A percentile compares a stretch with the other conserved stretches of the same genome.
phyloP scores from a whole-genome alignment of 2,329 filamentous ascomycete genomes.

The Apiospora kogelbergensis region DNA sequence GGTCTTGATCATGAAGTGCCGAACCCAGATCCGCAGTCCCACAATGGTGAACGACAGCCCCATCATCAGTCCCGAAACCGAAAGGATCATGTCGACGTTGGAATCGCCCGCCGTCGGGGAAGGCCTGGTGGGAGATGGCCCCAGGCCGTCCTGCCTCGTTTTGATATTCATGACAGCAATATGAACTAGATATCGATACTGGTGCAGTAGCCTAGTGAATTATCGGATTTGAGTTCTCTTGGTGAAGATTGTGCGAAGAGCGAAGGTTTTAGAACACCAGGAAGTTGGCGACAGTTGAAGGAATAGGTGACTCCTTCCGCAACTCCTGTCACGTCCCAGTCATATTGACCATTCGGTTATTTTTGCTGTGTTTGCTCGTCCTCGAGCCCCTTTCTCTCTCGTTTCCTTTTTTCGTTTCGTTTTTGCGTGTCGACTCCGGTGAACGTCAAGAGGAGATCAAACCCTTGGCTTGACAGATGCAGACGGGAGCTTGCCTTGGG shows the following conservation, averaged over 20 bases:
- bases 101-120: neutral
- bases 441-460: neutral
- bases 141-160: neutral
- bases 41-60: conserved; percentile 7
- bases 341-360: neutral
- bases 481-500: neutral
- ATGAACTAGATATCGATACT: too few relatives aligned
- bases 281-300: neutral
- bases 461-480: neutral
- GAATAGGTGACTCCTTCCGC: neutral
- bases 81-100: conserved; percentile 9
- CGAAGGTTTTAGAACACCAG: neutral
- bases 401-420: too few relatives aligned
- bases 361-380: neutral
- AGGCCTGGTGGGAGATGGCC: neutral
- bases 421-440: neutral
- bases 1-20: conserved; percentile 13
- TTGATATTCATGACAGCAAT: neutral
- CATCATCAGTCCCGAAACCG: conserved; percentile 10
- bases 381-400: neutral
- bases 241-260: neutral
- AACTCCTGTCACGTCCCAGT: neutral
- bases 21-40: conserved; percentile 13
- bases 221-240: neutral
- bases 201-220: too few relatives aligned